Base-by-base conservation (phyloP, 768 basidiomycete genomes). In the Sporobolomyces phaffii region DNA sequence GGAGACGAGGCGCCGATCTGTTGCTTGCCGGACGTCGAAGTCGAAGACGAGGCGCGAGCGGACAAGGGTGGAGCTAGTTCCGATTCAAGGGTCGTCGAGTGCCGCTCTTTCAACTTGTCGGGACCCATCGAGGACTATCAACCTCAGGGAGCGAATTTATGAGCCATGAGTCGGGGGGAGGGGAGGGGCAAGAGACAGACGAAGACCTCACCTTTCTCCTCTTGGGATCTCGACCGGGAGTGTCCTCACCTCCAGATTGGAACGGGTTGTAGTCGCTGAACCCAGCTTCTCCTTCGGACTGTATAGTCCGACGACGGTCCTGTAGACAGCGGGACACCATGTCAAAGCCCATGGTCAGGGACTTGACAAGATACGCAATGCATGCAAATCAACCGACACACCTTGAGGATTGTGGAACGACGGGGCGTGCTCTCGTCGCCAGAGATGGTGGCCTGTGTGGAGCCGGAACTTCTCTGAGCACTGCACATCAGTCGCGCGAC, bases 251-350 rank as follows among this genome's bases (percentile, higher is more conserved):
- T 28, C 65, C 65, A 0, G 58, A 61, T 50, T 71, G 70, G 45
- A 71, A 71, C n/a, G 70, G 70, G 59, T 71, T 71, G 59, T 31
- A 71, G 44, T 71, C 70, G 48, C 53, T 57, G 54, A 71, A 71
- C 15, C 64, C 58, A 20, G 24, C 49, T 41, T 65, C 64, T 8
- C 51, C 44, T 14, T 47, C 64, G 11, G 58, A 48, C n/a, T 58
- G 47, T 29, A 65, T 38, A 17, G 64, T 59, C 9, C 18, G 14
- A 2, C 64, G 64, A 20, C 63, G 47, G 22, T n/a, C 33, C 63
- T 57, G 15, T 2, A 3, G 24, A 5, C 43, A 24, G 15, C 24
- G 54, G 26, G 8, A 43, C 17, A 40, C 53, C 7, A 41, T 4
- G 40, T n/a, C 9, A 49, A 41, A 11, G 40, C 40, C 11, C 10